Conservation (phyloP, 257 asterid species). For the Nicotiana tomentosiformis region DNA sequence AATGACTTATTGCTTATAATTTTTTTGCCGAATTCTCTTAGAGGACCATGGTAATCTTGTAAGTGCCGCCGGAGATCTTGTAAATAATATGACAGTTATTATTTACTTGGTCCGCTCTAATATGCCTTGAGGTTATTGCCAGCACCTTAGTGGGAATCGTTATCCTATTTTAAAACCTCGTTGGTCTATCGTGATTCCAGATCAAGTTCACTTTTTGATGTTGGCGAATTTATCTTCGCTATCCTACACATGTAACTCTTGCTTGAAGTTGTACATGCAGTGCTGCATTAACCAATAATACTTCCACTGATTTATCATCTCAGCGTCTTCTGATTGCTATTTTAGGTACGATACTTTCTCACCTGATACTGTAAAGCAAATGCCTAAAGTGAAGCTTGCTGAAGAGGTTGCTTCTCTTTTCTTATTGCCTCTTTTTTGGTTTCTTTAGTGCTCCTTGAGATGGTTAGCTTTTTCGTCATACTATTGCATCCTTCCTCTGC, state of each 20-base stretch:
- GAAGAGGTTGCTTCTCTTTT: conserved; percentile 52
- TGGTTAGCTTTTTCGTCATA: not conserved
- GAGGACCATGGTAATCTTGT: not conserved
- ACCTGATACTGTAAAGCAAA: conserved; percentile 77
- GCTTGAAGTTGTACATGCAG: not conserved
- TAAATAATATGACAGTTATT: not conserved
- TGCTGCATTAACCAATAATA: not conserved
- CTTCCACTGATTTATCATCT: not conserved
- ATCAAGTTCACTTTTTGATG: not conserved
- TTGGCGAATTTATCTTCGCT: not conserved
- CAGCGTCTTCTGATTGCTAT: not conserved
- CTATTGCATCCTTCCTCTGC: not conserved
- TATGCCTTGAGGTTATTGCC: not conserved
- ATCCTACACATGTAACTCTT: not conserved
- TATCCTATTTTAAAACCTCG: not conserved
- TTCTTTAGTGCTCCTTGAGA: not conserved
- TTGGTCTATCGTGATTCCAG: not conserved
- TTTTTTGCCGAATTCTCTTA: not conserved
- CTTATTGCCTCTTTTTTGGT: not conserved
- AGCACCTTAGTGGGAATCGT: not conserved
- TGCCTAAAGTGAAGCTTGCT: conserved; percentile 80
- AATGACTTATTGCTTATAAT: not conserved
- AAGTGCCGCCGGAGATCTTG: not conserved
- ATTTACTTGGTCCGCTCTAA: not conserved
- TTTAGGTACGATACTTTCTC: conserved; percentile 78